Evolutionary conservation across 2,329 filamentous ascomycete species (phyloP), one percentile per base, ranked within the genome.

Genomic region (Paecilomyces formosus): DNA sequence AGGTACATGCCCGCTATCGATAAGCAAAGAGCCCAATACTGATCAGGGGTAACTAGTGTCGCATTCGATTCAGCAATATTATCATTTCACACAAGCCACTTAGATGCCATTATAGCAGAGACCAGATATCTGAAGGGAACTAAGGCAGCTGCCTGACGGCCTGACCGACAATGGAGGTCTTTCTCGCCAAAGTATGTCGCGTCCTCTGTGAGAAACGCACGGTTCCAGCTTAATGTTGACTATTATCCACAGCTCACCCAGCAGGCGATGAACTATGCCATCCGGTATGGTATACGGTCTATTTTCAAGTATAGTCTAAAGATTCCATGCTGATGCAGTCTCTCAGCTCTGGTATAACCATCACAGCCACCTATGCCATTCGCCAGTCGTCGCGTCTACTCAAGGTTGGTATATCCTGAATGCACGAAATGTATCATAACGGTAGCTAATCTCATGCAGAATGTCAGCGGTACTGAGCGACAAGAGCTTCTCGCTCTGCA

Each of bases 181-280:
- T 88, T 55, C 75, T 89, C 52, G 75, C 79, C 55, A 85, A 85
- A 71, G 85, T 88, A 72, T 49, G 67, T 61, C 51, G 39, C 31
- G 7, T 49, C 31, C 53, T 49, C 26, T 8, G 30, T 50, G 18
- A 30, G 53, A 65, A 62, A 61, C 60, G 3, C 22, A 15, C 50
- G 11, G 11, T 52, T 9, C 39, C n/a, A n/a, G 39, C 18, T 18
- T n/a, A n/a, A 52, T 28, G 26, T 52, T 55, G 11, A 55, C n/a
- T 57, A 60, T 57, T 58, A 51, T 49, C 57, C 55, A 56, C 61
- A 86, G 84, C 76, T 86, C 64, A 88, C 86, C 59, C 82, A 87
- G 65, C 90, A 95, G 77, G 90, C 90, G 55, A 88, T 95, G 82
- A 96, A 91, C 77, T 95, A 94, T 83, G 92, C 92, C 71, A 92